Conservation (phyloP, 2,329 filamentous ascomycete species). For the Colletotrichum camelliae region DNA sequence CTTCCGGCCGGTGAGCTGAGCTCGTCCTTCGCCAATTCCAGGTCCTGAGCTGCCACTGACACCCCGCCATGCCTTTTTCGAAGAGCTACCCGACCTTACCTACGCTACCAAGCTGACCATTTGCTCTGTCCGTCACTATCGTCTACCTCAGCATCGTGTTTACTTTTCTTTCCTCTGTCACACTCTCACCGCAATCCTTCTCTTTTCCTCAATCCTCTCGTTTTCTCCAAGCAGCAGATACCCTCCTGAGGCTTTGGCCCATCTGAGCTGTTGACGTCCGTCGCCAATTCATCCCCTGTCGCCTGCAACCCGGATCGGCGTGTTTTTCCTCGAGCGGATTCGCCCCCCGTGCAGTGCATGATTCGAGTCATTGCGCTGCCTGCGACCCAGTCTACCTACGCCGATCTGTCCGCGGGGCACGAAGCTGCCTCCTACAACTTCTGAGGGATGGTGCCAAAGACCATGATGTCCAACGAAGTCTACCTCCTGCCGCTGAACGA, state of each 20-base stretch:
- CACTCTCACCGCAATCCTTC: not conserved
- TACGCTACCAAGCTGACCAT: not conserved
- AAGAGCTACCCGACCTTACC: not conserved
- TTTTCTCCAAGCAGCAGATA: not conserved
- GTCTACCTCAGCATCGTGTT: not conserved
- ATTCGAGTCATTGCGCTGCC: conserved; percentile 11
- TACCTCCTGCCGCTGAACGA: conserved; percentile 93
- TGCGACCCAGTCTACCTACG: not conserved
- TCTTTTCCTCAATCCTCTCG: not conserved
- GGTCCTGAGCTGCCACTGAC: not conserved
- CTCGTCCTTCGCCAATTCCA: not conserved
- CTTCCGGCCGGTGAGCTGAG: not conserved
- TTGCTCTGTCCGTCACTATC: not conserved
- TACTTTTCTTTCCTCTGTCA: not conserved
- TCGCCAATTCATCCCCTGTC: not conserved
- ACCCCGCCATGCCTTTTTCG: not conserved
- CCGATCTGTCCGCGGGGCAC: conserved; percentile 23
- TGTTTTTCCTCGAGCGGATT: conserved; percentile 14
- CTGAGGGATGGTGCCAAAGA: conserved; percentile 62
- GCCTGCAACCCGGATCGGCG: not conserved
- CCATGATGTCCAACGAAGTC: conserved; percentile 72
- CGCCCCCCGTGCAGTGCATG: conserved; percentile 10
- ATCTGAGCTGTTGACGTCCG: not conserved
- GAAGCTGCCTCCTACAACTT: conserved; percentile 21
- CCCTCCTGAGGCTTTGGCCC: not conserved